A percentile compares a stretch with the other conserved stretches of the same genome.
phyloP scores from a whole-genome alignment of 176 grass and related monocot genomes.

The Areca catechu region DNA sequence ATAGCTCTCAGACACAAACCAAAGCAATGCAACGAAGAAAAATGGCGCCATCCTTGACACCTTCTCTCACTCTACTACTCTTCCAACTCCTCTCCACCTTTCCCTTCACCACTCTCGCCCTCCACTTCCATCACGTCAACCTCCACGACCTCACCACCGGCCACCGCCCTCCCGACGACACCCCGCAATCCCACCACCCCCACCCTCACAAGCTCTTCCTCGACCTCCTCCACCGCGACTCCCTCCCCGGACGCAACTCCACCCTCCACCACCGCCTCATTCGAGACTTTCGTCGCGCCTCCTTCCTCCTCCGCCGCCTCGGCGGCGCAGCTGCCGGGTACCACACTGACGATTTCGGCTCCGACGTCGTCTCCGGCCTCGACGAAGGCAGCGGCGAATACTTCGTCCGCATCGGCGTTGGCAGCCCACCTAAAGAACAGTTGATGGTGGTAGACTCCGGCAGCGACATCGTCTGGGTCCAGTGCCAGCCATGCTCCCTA shows the following conservation, averaged over 20 bases:
- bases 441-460: slow-evolving; percentile 89
- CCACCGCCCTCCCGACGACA: not conserved
- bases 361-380: slow-evolving; percentile 69
- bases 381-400: slow-evolving; percentile 82
- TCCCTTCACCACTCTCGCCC: slow-evolving; percentile 10
- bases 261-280: slow-evolving; percentile 15
- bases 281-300: not conserved
- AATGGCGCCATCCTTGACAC: not conserved
- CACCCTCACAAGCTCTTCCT: slow-evolving; percentile 22
- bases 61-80: slow-evolving; percentile 14
- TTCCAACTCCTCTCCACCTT: slow-evolving; percentile 15
- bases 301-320: slow-evolving; percentile 6
- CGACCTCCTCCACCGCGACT: slow-evolving; percentile 47
- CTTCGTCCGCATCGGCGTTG: slow-evolving; percentile 75
- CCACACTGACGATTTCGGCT: slow-evolving; percentile 32
- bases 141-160: slow-evolving; percentile 17
- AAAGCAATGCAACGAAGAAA: not conserved
- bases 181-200: not conserved
- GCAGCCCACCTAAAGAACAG: slow-evolving; percentile 57
- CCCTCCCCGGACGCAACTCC: slow-evolving; percentile 26
- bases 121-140: slow-evolving; percentile 44
- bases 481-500: slow-evolving; percentile 60
- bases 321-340: slow-evolving; percentile 21
- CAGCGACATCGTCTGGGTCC: slow-evolving; percentile 94
- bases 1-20: not conserved